These are phyloP conservation scores for Aureobasidium sp. DNA, from an alignment of 2,329 filamentous ascomycete genomes.

Conservation along the genomic window DNA sequence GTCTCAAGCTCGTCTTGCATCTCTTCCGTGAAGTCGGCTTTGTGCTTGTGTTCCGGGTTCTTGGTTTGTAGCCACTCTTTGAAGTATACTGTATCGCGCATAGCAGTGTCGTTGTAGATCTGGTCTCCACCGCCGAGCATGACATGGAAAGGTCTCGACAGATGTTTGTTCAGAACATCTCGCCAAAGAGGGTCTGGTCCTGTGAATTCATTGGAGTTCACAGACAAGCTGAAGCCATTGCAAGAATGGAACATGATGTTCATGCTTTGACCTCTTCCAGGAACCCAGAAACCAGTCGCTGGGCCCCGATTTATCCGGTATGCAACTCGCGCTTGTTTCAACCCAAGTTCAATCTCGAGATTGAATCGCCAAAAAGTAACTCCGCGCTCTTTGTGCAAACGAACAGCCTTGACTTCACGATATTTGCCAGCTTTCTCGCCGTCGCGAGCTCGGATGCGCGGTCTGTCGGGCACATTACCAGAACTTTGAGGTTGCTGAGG, in stretches of 20 bases:
- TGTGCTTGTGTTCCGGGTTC: constrained; percentile 72
- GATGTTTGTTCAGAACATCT: constrained; percentile 88
- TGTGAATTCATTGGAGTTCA: constrained; percentile 71
- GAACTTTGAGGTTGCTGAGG: constrained; percentile 23
- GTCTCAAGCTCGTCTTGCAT: constrained; percentile 83
- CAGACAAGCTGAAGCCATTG: constrained; percentile 84
- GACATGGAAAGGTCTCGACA: constrained; percentile 87
- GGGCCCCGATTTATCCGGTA: constrained; percentile 94
- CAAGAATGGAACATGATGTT: constrained; percentile 99
- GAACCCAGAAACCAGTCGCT: constrained; percentile 89
- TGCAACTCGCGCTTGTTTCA: constrained; percentile 75
- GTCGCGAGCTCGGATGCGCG: constrained; percentile 52
- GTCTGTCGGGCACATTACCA: constrained; percentile 33
- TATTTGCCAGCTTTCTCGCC: constrained; percentile 77
- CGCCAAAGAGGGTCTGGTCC: constrained; percentile 96
- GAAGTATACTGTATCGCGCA: constrained; percentile 68
- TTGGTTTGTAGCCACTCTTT: constrained; percentile 76
- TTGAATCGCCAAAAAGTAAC: constrained; percentile 98
- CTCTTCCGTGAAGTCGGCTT: constrained; percentile 66
- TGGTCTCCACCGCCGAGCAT: constrained; percentile 98
- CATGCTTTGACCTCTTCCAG: constrained; percentile 76
- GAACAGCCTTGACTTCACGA: constrained; percentile 73
- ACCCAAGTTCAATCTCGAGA: constrained; percentile 78
- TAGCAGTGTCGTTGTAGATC: constrained; percentile 86
- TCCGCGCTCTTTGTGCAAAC: constrained; percentile 77